Percentiles rank a stretch among this genome's conserved stretches.
Conservation (phyloP, 805 yeast species). For the Ogataea degrootiae region DNA sequence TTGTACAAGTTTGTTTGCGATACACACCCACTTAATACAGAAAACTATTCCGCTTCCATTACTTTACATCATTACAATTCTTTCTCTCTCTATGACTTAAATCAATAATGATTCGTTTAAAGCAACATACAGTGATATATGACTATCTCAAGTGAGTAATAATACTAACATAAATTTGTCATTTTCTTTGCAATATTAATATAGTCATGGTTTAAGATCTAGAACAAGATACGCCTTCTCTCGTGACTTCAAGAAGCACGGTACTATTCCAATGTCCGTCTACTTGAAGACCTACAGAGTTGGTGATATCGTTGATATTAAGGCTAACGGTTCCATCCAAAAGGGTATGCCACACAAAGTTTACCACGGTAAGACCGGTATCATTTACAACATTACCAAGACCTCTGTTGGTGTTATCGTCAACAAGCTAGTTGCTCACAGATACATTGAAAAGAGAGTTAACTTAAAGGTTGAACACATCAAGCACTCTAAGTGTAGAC, state of each 20-base stretch:
- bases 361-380: constrained; percentile 99
- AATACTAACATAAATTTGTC: constrained; percentile 12
- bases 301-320: constrained; percentile 99
- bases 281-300: constrained; percentile 98
- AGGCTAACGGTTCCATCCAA: constrained; percentile 98
- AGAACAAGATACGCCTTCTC: constrained; percentile 99
- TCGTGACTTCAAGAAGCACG: constrained; percentile 99
- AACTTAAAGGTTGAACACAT: constrained; percentile 98
- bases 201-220: constrained; percentile 98
- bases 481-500: constrained; percentile 99
- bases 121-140: not conserved
- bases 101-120: no score
- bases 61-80: no score
- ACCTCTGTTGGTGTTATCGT: constrained; percentile 96
- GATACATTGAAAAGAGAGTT: constrained; percentile 98
- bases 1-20: no score
- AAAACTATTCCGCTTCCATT: no score
- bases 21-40: no score
- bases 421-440: constrained; percentile 98
- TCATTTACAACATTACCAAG: constrained; percentile 98
- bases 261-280: constrained; percentile 89
- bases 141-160: not conserved
- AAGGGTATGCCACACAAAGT: constrained; percentile 99
- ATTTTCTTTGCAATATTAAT: constrained; percentile 1
- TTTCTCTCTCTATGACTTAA: no score